Conservation (phyloP, 2,329 filamentous ascomycete genomes). For the Ceratocystis harringtonii region DNA sequence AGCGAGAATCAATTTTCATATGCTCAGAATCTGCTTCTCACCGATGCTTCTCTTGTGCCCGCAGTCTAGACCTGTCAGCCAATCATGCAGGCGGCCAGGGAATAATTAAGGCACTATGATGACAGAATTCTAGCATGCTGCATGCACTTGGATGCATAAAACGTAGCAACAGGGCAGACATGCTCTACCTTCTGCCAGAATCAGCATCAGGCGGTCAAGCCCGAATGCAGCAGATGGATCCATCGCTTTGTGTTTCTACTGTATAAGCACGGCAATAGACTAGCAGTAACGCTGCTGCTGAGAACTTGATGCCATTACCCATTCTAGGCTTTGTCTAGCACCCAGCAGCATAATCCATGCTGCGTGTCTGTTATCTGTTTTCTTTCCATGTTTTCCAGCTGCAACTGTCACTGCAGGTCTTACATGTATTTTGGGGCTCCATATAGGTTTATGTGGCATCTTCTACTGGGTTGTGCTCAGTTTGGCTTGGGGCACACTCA, state of each 20-base stretch:
- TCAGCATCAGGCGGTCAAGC: background rate
- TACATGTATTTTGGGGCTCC: background rate
- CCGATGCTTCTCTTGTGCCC: background rate
- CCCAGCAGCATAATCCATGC: background rate
- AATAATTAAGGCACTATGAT: background rate
- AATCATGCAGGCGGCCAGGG: background rate
- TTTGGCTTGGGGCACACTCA: background rate
- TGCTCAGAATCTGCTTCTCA: too few species aligned
- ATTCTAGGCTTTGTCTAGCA: background rate
- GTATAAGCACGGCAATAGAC: background rate
- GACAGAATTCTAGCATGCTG: background rate
- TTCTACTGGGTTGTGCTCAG: too few species aligned
- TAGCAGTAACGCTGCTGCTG: background rate
- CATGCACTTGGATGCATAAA: background rate
- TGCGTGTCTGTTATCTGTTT: background rate
- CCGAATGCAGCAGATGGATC: background rate
- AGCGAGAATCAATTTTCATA: too few species aligned
- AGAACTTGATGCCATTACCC: background rate
- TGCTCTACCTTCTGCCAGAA: background rate
- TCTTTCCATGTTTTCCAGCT: conserved; percentile 6
- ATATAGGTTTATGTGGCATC: background rate
- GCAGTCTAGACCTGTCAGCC: background rate
- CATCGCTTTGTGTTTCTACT: background rate
- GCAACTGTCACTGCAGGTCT: conserved; percentile 10
- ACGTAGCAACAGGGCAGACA: background rate